Base-by-base conservation (phyloP, 768 basidiomycete species). In the Agaricus sinodeliciosus region DNA sequence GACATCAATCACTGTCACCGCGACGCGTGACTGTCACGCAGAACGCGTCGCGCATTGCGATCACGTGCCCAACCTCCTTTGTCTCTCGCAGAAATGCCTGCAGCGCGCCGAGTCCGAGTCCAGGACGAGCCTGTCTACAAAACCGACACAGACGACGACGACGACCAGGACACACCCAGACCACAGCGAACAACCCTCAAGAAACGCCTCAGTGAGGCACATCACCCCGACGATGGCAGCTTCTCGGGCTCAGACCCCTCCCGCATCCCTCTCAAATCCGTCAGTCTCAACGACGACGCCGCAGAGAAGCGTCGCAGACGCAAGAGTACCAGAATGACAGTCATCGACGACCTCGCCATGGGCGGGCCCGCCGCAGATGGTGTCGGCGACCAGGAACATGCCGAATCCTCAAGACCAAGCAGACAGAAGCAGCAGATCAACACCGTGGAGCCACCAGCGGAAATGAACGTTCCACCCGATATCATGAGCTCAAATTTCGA, bases 401-500 rank as follows among this genome's bases (percentile, higher is more conserved):
- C 61, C 1, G 78, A 75, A 39, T 70, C 72, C 16, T 75, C 73
- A n/a, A 64, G 77, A 35, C 66, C 74, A 11, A 71, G 72, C 13
- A 81, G 77, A 59, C 79, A 80, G 67, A 85, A 83, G 58, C 74
- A 82, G 47, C 78, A 82, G 43, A 72, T 87, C 36, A 79, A 76
- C 55, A 78, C 83, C 22, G 79, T 85, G 2, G 77, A 77, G 34
- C 74, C 81, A 35, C 76, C 80, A 7, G 81, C 81, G 2, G 66
- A 69, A 1, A 79, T 83, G 25, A 77, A 84, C 40, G 79, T 85
- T 16, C 77, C 86, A 0, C 69, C 85, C 58, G 90, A 94, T 58
- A 79, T 93, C n/a, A 90, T 90, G 81, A 90, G 77, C 69, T 87
- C 84, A 36, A 96, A 94, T 61, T 96, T 87, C 63, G 96, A 99